Base-by-base conservation (phyloP, 2,329 filamentous ascomycete species). In the Talaromyces pinophilus region DNA sequence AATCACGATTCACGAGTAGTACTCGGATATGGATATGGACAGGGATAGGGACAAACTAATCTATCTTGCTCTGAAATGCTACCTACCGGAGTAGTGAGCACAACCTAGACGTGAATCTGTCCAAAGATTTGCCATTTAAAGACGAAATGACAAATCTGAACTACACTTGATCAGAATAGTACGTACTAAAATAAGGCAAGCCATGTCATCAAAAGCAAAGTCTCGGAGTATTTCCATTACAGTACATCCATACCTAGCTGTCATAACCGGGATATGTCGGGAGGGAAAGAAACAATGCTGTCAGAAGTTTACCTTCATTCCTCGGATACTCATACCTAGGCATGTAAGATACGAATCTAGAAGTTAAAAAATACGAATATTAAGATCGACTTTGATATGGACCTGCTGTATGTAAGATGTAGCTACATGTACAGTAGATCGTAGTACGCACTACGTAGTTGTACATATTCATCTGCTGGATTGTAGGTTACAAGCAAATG, bases 221-320 rank as follows among this genome's bases (percentile, higher is more conserved):
- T 38, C 30, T 22, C 46, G 50, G 25, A 62, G 46, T 48, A 50
- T 62, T 48, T 25, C 15, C 17, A 25, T 57, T 57, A 38, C 54
- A 38, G 33, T 15, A 38, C 52, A 54, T 35, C n/a, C 52, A 22
- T 38, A 57, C 33, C 50, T 10, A 10, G 50, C 50, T 38, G 54
- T 57, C 33, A 38, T 19, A 15, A 57, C 54, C 54, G 54, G 54
- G 54, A 57, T 57, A 57, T 57, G 33, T 57, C 54, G 54, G 54
- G 52, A 35, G 52, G n/a, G 33, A 13, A 38, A 55, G 28, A n/a
- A 55, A 40, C n/a, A 35, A 33, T 33, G 50, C 50, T 54, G 30
- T 35, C 30, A 55, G 5, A 55, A 22, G 30, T 54, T 13, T 19
- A 19, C 28, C 17, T 35, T 19, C 30, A 55, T 55, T 55, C n/a